Evolutionary conservation across 805 yeast species (phyloP).

Genomic region (Metschnikowia kofuensis): DNA sequence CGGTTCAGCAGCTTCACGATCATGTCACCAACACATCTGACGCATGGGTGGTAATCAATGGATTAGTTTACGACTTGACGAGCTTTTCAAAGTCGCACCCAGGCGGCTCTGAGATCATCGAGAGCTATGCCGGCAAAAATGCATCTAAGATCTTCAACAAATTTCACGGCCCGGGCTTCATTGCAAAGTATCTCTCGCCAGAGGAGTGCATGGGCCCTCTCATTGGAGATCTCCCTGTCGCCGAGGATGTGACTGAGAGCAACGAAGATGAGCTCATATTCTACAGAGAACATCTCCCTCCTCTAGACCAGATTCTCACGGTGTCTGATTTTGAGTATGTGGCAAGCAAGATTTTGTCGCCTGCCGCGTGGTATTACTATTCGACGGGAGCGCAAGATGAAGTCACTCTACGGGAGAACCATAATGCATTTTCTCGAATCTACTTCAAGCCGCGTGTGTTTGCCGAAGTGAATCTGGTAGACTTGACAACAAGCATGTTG

Average conservation of each 20-base stretch:
- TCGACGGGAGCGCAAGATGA: constrained; percentile 93
- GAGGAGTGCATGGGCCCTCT: constrained; percentile 23
- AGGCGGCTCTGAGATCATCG: constrained; percentile 40
- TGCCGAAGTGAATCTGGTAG: constrained; percentile 76
- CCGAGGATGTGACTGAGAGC: constrained; percentile 13
- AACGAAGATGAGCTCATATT: constrained; percentile 21
- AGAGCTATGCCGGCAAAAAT: constrained; percentile 51
- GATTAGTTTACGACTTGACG: constrained; percentile 34
- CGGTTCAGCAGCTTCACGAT: no score
- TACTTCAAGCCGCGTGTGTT: constrained; percentile 83
- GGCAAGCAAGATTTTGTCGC: constrained; percentile 33
- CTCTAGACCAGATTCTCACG: constrained; percentile 29
- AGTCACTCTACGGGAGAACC: constrained; percentile 85
- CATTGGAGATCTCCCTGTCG: constrained; percentile 19
- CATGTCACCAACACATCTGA: no score
- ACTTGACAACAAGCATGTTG: constrained; percentile 66
- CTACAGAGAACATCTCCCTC: constrained; percentile 26
- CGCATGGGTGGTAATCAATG: constrained; percentile 33
- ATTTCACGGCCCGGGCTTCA: constrained; percentile 33
- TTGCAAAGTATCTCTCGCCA: constrained; percentile 19
- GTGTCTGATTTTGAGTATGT: constrained; percentile 40
- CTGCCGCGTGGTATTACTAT: constrained; percentile 49
- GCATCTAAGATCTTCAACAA: constrained; percentile 41
- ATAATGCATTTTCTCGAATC: constrained; percentile 80
- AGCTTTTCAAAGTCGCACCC: constrained; percentile 45